Evolutionary conservation across 768 basidiomycete genomes (phyloP).

Genomic region (Floccularia luteovirens): DNA sequence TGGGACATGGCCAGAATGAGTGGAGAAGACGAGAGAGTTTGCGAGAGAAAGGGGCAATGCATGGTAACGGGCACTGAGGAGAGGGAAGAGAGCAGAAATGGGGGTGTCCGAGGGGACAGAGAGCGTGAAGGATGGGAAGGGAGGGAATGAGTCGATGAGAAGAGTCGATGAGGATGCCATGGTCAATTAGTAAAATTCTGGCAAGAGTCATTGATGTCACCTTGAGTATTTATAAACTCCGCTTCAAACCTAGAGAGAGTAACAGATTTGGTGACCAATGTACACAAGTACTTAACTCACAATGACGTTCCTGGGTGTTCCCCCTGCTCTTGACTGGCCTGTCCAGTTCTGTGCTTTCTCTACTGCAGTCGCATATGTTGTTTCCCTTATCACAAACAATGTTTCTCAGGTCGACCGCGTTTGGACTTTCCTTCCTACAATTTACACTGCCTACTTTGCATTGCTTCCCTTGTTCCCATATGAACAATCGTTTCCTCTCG

Average conservation of each 20-base stretch:
- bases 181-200: background rate
- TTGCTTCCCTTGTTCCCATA: conserved; percentile 57
- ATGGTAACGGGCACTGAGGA: conserved; percentile 26
- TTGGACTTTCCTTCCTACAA: conserved; percentile 71
- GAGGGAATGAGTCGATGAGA: conserved; percentile 31
- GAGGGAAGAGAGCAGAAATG: conserved; percentile 20
- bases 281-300: background rate
- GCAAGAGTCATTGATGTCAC: background rate
- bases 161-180: conserved; percentile 19
- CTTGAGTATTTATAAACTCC: background rate
- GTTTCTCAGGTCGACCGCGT: conserved; percentile 88
- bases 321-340: conserved; percentile 50
- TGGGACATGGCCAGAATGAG: conserved; percentile 27
- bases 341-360: conserved; percentile 47
- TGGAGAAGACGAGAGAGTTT: conserved; percentile 24
- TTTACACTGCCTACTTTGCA: conserved; percentile 81
- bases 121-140: conserved; percentile 23
- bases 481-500: conserved; percentile 29
- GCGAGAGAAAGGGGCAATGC: conserved; percentile 22
- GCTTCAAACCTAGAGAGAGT: conserved; percentile 20
- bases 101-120: conserved; percentile 19
- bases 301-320: conserved; percentile 20
- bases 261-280: background rate
- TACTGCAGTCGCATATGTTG: conserved; percentile 42
- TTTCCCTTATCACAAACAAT: conserved; percentile 66